Base-by-base conservation (phyloP, 164 flowering plant genomes). In the Malania oleifera region DNA sequence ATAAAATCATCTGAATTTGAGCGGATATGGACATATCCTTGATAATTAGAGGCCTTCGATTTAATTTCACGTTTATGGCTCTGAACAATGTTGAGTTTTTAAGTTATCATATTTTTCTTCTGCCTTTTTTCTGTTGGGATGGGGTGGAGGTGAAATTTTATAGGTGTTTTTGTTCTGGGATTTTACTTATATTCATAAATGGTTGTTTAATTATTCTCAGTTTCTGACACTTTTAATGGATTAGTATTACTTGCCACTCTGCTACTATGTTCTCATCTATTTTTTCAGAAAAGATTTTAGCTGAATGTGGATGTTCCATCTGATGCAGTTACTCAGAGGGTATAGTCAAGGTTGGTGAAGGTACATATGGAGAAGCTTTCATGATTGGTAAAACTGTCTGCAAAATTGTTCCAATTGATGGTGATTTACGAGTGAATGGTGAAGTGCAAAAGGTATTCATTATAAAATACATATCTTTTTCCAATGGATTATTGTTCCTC, bases 361-460 rank as follows among this genome's bases (percentile, higher is more conserved):
- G 99, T 34, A 95, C 99, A n/a, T 95, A 73, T 76, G 99, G 98
- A 54, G 99, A 95, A 72, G 99, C 95, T 43, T 95, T 91, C 54
- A 80, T 62, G 64, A 89, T 76, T 59, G 98, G 96, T 24, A 70
- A 56, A 27, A 71, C 73, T 60, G 99, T 91, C 26, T 89, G 95
- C 79, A 95, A 95, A 69, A 82, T 95, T 66, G 99, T 95, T 41
- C 97, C 98, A 18, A 65, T 89, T 55, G 96, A 85, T 69, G 97
- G 99, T 61, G 90, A 91, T 61, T 63, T 84, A 23, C 60, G 46
- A 56, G 99, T 91, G 31, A 95, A 89, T 64, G 99, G 99, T 17
- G 96, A 84, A 85, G 68, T 81, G 8, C 99, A 91, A 65, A 95
- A 95, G 97, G 97, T 91, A 81, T 24, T 27, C 31, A 52, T 50